phyloP scores from a whole-genome alignment of 768 basidiomycete genomes.

The Tremella mesenterica region DNA sequence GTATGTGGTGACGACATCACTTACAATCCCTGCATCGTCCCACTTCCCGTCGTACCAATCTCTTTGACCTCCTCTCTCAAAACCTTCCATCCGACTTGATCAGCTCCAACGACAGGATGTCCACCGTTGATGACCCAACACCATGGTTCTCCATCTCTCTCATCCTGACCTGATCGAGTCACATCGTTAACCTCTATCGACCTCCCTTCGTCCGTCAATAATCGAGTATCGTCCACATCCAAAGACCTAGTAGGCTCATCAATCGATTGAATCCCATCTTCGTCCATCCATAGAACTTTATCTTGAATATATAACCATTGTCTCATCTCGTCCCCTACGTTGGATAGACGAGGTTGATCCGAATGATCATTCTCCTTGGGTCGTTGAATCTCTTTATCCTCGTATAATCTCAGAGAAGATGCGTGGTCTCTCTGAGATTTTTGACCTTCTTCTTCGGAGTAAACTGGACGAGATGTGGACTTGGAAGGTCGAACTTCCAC shows the following conservation, averaged over 20 bases:
- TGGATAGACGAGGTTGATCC: no score
- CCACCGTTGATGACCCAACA: conserved; percentile 14
- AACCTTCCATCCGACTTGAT: conserved; percentile 30
- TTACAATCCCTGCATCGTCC: conserved; percentile 32
- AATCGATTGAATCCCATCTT: background rate
- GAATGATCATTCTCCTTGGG: no score
- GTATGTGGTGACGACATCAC: no score
- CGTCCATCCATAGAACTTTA: no score
- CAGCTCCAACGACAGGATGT: conserved; percentile 8
- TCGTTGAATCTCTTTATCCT: background rate
- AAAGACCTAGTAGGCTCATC: background rate
- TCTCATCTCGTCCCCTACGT: no score
- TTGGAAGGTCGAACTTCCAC: no score
- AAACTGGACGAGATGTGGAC: no score
- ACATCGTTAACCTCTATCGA: background rate
- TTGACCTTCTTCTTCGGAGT: no score
- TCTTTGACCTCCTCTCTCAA: conserved; percentile 20
- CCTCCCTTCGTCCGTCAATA: background rate
- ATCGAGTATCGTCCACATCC: background rate
- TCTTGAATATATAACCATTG: no score
- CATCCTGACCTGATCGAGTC: background rate
- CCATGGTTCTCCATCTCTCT: conserved; percentile 14
- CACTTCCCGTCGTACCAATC: conserved; percentile 16
- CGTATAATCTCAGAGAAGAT: background rate
- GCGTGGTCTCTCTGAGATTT: no score